phyloP scores from a whole-genome alignment of 306 rosid genomes.

The Vicia sativa region DNA sequence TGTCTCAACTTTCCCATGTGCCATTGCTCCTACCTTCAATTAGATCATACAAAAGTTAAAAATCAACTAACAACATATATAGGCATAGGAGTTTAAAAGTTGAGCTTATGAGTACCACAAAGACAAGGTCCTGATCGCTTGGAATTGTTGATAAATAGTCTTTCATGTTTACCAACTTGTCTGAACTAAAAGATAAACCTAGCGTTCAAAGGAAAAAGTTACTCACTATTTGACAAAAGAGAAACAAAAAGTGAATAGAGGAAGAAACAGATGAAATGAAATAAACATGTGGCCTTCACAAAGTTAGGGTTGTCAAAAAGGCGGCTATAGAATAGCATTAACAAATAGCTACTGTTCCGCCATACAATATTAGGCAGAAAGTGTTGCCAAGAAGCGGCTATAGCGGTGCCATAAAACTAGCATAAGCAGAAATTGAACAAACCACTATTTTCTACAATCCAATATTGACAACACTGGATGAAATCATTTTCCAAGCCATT shows the following conservation, averaged over 20 bases:
- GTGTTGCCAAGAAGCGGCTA: background rate
- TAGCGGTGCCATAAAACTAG: background rate
- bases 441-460: background rate
- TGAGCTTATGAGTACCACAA: conserved; percentile 64
- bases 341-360: background rate
- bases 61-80: background rate
- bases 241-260: conserved; percentile 5
- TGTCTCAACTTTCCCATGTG: conserved; percentile 47
- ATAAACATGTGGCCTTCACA: conserved; percentile 1
- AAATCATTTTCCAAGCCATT: background rate
- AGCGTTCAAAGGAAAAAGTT: conserved; percentile 26
- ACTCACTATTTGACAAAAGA: background rate
- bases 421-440: background rate
- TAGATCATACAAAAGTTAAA: conserved; percentile 10
- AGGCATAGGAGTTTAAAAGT: conserved; percentile 9
- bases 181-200: conserved; percentile 68
- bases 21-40: conserved; percentile 49
- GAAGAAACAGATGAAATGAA: background rate
- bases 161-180: conserved; percentile 60
- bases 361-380: background rate
- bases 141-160: conserved; percentile 44
- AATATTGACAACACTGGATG: background rate
- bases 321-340: background rate
- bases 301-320: background rate
- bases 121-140: conserved; percentile 56